phyloP scores from a whole-genome alignment of 73 alveolate genomes.

The Paramecium sonneborni region DNA sequence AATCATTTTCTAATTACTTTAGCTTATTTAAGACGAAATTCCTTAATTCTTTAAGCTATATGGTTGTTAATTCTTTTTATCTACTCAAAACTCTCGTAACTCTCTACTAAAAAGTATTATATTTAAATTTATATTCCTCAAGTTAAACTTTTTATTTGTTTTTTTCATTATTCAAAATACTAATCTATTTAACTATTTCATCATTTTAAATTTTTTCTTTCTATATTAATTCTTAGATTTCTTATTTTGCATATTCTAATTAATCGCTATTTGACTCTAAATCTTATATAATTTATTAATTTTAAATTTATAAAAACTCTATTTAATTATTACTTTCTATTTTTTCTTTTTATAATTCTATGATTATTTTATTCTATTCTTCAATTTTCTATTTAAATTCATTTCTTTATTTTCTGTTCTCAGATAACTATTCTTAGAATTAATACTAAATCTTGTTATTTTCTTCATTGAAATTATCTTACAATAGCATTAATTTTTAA shows the following conservation, averaged over 20 bases:
- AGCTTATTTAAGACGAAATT: neutral
- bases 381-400: neutral
- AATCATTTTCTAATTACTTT: constrained; percentile 12
- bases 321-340: neutral
- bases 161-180: neutral
- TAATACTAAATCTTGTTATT: neutral
- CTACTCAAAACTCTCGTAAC: neutral
- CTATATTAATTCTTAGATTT: neutral
- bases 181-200: neutral
- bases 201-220: constrained; percentile 4
- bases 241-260: neutral
- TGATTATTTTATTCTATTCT: neutral
- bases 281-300: neutral
- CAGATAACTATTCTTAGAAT: neutral
- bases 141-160: neutral
- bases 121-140: neutral
- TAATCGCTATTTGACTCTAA: constrained; percentile 27
- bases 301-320: neutral
- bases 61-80: neutral
- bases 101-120: neutral
- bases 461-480: neutral
- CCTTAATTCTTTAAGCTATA: neutral
- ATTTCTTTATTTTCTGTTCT: neutral
- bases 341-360: constrained; percentile 36
- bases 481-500: neutral